Base-by-base conservation (phyloP, 1,284 basidiomycete species). In the Ustanciosporium gigantosporum region DNA sequence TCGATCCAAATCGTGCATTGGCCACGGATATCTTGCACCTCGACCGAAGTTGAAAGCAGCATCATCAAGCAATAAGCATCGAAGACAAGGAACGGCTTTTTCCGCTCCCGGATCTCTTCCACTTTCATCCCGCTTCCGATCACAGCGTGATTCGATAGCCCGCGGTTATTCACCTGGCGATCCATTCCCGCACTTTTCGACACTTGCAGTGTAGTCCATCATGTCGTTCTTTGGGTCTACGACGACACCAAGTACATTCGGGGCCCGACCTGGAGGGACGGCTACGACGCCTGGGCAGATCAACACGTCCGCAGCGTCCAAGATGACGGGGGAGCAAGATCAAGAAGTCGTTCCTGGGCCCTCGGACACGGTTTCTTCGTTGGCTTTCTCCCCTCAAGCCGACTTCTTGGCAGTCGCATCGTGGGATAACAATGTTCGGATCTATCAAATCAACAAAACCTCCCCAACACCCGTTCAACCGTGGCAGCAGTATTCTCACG, bases 401-500 rank as follows among this genome's bases (percentile, higher is more conserved):
- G 79, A 80, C 48, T 72, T 79, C 40, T 71, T 80, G 39, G 79
- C 79, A n/a, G 76, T 74, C n/a, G 68, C 66, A 11, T 74, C 68
- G 35, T 80, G 79, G 79, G 77, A 74, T 41, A 78, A 77, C 62
- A 77, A 79, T 36, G 79, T 79, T 3, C 78, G 84, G 36, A 76
- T 84, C 41, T 85, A 85, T 74, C 82, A 84, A 66, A 81, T 85
- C 53, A 80, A 80, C 1, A 81, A 82, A 53, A 81, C 81, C 5
- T 85, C 88, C 70, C 86, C 88, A 16, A 90, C 89, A 79, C 89
- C 89, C 0, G 86, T 88, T 4, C 57, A 60, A 38, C 69, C 69
- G 15, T 66, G 64, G 56, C 69, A 71, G 57, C 69, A 71, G 82
- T 91, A 89, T 76, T 79, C 82, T 20, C 91, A 94, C 76, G 86